Conservation (phyloP, 805 yeast species). For the Wickerhamomyces silvicola region DNA sequence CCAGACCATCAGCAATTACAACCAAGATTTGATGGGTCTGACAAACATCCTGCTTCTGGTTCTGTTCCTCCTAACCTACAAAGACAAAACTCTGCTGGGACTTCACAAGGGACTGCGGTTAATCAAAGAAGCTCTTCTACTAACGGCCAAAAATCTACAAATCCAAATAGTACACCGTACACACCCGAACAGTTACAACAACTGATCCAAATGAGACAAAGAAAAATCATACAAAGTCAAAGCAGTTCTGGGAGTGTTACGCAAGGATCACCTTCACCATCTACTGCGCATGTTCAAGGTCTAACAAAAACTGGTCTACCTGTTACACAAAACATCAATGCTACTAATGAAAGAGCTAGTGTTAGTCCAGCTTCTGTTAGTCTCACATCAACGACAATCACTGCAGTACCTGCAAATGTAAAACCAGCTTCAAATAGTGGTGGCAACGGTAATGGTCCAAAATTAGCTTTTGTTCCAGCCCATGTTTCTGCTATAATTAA, state of each 20-base stretch:
- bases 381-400: slow-evolving; percentile 4
- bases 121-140: neutral
- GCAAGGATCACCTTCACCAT: slow-evolving; percentile 14
- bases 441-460: slow-evolving; percentile 9
- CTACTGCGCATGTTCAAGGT: slow-evolving; percentile 6
- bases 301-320: neutral
- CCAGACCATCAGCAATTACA: slow-evolving; percentile 7
- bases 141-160: neutral
- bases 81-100: slow-evolving; percentile 2
- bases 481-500: slow-evolving; percentile 61
- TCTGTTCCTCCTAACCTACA: slow-evolving; percentile 8
- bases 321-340: neutral
- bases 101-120: neutral
- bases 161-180: slow-evolving; percentile 47
- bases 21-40: slow-evolving; percentile 1
- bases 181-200: slow-evolving; percentile 59
- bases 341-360: slow-evolving; percentile 13
- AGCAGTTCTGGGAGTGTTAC: slow-evolving; percentile 10
- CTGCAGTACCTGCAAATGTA: neutral
- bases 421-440: neutral
- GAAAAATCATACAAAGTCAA: slow-evolving; percentile 14
- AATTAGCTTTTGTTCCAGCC: slow-evolving; percentile 40
- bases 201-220: slow-evolving; percentile 36
- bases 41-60: slow-evolving; percentile 13
- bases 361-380: slow-evolving; percentile 14